Percentiles rank a stretch among this genome's conserved stretches.
Evolutionary conservation across 176 grass and related monocot species (phyloP).

Genomic region (Aechmea fasciata): DNA sequence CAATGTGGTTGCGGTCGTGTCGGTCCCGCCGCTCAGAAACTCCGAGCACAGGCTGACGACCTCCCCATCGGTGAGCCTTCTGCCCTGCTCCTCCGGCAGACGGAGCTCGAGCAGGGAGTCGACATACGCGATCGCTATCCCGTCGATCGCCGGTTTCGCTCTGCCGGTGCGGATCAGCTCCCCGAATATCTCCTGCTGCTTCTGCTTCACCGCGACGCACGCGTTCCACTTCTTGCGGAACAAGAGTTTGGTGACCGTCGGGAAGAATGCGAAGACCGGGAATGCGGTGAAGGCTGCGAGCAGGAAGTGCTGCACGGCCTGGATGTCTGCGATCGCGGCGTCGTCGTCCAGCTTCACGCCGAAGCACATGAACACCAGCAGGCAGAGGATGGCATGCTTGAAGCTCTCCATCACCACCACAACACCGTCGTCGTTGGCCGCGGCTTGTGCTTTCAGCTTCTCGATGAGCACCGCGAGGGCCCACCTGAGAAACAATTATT

Average conservation of each 20-base stretch:
- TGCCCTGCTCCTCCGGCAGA: conserved; percentile 23
- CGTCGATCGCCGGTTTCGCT: too few relatives aligned
- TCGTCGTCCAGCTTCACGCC: conserved; percentile 26
- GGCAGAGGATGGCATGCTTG: conserved; percentile 44
- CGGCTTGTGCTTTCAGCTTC: neutral
- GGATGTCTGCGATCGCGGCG: conserved; percentile 24
- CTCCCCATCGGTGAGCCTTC: conserved; percentile 28
- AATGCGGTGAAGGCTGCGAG: conserved; percentile 14
- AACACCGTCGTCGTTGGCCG: neutral
- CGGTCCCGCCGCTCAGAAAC: conserved; percentile 37
- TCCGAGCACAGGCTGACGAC: conserved; percentile 43
- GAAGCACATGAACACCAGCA: conserved; percentile 55
- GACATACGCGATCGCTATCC: conserved; percentile 13
- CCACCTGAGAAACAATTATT: neutral
- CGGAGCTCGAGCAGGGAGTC: conserved; percentile 29
- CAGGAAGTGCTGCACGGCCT: conserved; percentile 1
- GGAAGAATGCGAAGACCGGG: conserved; percentile 47
- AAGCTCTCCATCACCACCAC: conserved; percentile 29
- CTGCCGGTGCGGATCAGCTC: conserved; percentile 20
- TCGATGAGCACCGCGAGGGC: conserved; percentile 29
- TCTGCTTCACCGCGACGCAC: conserved; percentile 9
- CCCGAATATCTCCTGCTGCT: conserved; percentile 27
- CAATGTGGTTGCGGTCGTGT: conserved; percentile 34
- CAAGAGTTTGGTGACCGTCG: conserved; percentile 37
- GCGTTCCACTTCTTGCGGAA: conserved; percentile 32